Conservation (phyloP, 371 early-diverging fungal genomes). For the Circinella umbellata region DNA sequence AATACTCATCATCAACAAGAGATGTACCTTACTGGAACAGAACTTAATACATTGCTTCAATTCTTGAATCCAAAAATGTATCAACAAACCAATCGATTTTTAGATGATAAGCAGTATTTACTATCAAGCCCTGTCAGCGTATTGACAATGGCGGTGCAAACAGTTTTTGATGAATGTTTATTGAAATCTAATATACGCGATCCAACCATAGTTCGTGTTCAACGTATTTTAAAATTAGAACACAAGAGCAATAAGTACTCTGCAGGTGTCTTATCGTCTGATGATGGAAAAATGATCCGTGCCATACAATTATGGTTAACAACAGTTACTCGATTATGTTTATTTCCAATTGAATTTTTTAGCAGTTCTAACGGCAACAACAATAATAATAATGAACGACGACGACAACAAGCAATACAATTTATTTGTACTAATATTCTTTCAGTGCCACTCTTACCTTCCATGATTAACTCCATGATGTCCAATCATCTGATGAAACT, state of each 20-base stretch:
- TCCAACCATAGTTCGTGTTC: slow-evolving; percentile 35
- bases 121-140: slow-evolving; percentile 23
- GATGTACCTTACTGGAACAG: slow-evolving; percentile 45
- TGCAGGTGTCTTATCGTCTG: slow-evolving; percentile 8
- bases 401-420: slow-evolving; percentile 11
- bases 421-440: slow-evolving; percentile 31
- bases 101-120: slow-evolving; percentile 22
- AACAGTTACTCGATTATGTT: slow-evolving; percentile 51
- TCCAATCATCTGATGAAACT: slow-evolving; percentile 26
- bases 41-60: slow-evolving; percentile 53
- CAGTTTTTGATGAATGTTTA: slow-evolving; percentile 21
- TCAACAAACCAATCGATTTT: slow-evolving; percentile 22
- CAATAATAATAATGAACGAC: slow-evolving; percentile 17
- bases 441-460: slow-evolving; percentile 26
- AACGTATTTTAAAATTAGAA: slow-evolving; percentile 46
- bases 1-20: slow-evolving; percentile 14
- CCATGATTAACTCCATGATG: slow-evolving; percentile 24
- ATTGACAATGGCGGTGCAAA: slow-evolving; percentile 20
- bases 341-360: slow-evolving; percentile 48
- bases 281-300: slow-evolving; percentile 39
- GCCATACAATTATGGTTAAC: slow-evolving; percentile 57
- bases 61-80: slow-evolving; percentile 57
- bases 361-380: too few species aligned
- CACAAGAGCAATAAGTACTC: slow-evolving; percentile 26
- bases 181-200: slow-evolving; percentile 11